A percentile compares a stretch with the other conserved stretches of the same genome.
Conservation (phyloP, 106 monocot genomes). For the Hemerocallis citrina region DNA sequence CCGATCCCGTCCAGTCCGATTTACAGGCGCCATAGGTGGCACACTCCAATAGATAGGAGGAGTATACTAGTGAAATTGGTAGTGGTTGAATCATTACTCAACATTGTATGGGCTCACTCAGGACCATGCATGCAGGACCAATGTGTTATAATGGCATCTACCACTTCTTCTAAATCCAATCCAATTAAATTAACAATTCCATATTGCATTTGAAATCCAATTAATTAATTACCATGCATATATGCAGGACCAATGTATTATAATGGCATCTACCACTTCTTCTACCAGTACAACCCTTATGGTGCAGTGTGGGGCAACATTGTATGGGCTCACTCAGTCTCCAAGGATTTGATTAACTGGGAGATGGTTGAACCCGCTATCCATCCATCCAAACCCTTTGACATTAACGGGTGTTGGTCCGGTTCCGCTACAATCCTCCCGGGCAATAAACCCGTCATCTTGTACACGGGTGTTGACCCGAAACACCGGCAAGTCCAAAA, state of each 20-base stretch:
- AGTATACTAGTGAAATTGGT: too few species aligned
- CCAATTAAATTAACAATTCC: neutral
- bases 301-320: conserved; percentile 71
- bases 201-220: neutral
- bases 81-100: too few species aligned
- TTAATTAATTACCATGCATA: neutral
- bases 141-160: conserved; percentile 79
- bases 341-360: conserved; percentile 77
- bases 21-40: too few species aligned
- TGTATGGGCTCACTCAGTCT: conserved; percentile 77
- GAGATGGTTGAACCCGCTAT: conserved; percentile 40
- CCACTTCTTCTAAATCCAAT: conserved; percentile 10
- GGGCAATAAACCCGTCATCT: conserved; percentile 41
- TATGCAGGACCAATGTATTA: conserved; percentile 65
- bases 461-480: conserved; percentile 55
- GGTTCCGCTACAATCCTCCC: conserved; percentile 80
- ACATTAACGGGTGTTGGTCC: conserved; percentile 79
- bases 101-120: neutral
- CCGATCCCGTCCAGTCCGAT: too few species aligned
- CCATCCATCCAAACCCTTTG: conserved; percentile 55
- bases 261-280: conserved; percentile 77
- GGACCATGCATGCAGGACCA: conserved; percentile 37
- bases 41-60: too few species aligned
- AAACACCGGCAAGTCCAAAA: conserved; percentile 54
- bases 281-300: conserved; percentile 84